A percentile compares a stretch with the other conserved stretches of the same genome.
These are phyloP conservation scores for Fusarium graminum DNA, from an alignment of 2,329 filamentous ascomycete genomes.

Conservation along the genomic window DNA sequence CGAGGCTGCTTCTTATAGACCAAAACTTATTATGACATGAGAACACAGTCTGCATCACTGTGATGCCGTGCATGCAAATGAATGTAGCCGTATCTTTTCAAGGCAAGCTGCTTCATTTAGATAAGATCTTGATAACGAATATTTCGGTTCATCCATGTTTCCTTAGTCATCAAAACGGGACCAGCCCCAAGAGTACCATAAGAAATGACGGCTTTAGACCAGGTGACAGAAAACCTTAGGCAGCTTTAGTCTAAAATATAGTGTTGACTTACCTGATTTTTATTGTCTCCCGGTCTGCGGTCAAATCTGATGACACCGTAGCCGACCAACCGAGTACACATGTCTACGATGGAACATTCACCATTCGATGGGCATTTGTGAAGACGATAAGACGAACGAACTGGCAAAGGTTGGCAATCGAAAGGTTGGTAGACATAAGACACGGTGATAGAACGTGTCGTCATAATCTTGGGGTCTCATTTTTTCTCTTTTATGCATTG, in stretches of 20 bases:
- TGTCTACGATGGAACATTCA: slow-evolving; percentile 4
- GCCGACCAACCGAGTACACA: not conserved
- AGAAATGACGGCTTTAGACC: too few species aligned
- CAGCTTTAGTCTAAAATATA: too few species aligned
- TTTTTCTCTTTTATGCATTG: slow-evolving; percentile 53
- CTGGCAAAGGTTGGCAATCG: slow-evolving; percentile 3
- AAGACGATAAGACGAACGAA: not conserved
- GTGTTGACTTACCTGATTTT: too few species aligned
- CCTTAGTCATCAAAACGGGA: not conserved
- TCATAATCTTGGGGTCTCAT: slow-evolving; percentile 54
- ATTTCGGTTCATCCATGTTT: too few species aligned
- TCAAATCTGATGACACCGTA: too few species aligned
- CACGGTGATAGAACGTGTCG: slow-evolving; percentile 44
- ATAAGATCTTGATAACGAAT: too few species aligned
- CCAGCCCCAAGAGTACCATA: too few species aligned
- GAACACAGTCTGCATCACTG: slow-evolving; percentile 11
- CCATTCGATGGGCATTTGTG: not conserved
- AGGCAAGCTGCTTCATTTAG: too few species aligned
- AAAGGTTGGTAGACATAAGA: slow-evolving; percentile 45
- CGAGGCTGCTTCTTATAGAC: slow-evolving; percentile 36
- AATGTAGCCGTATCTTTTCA: too few species aligned
- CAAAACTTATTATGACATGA: slow-evolving; percentile 28
- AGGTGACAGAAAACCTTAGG: too few species aligned
- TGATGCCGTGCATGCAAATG: not conserved
- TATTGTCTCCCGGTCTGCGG: too few species aligned